phyloP scores from a whole-genome alignment of 2,329 filamentous ascomycete genomes.

The Pyricularia sp. region DNA sequence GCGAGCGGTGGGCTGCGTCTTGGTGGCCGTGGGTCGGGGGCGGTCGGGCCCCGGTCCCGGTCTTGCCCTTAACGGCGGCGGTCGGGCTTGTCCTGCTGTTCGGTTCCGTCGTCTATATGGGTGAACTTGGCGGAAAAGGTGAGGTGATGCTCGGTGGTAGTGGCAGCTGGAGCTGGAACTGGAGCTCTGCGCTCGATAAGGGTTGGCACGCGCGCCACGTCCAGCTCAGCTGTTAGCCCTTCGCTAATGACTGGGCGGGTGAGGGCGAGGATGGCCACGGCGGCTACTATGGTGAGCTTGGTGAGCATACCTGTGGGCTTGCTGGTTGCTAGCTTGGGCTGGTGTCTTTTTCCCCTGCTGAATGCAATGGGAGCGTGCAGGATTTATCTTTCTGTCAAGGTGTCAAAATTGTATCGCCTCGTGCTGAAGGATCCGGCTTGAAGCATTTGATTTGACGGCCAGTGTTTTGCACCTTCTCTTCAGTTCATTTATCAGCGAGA shows the following conservation, averaged over 20 bases:
- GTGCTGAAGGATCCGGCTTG: not conserved
- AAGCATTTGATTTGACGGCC: not conserved
- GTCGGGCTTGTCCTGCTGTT: not conserved
- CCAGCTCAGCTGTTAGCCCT: not conserved
- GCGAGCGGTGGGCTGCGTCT: not conserved
- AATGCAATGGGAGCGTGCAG: not conserved
- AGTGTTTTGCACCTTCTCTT: not conserved
- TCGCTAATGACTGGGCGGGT: no score
- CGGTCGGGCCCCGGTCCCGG: not conserved
- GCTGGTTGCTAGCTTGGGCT: not conserved
- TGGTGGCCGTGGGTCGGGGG: not conserved
- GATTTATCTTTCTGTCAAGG: not conserved
- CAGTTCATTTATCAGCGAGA: not conserved
- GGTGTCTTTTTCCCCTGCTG: not conserved
- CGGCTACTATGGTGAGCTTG: not conserved
- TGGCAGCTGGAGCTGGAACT: not conserved
- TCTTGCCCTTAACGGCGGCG: not conserved
- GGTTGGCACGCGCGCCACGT: not conserved
- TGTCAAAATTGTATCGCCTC: not conserved
- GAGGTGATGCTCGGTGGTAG: not conserved
- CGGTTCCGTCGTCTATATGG: not conserved
- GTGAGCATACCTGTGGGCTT: not conserved
- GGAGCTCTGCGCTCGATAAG: not conserved
- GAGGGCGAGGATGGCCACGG: constrained; percentile 1
- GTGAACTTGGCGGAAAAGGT: not conserved